Conservation (phyloP, 768 basidiomycete genomes). For the Termitomyces sp. region DNA sequence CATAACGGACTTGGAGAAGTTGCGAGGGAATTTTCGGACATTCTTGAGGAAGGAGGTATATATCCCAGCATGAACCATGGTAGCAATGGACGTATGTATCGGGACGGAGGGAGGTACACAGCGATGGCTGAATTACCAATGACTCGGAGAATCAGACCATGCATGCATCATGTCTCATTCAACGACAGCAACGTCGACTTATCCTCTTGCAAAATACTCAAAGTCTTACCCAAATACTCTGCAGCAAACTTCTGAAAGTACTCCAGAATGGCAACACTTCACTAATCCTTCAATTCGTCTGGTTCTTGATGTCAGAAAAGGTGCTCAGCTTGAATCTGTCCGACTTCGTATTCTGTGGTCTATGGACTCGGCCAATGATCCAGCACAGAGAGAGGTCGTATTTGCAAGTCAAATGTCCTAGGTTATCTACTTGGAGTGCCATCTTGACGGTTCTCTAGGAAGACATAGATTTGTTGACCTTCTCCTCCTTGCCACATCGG, state of each 20-base stretch:
- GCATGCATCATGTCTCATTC: slow-evolving; percentile 47
- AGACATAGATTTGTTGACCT: slow-evolving; percentile 70
- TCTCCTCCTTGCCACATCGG: slow-evolving; percentile 44
- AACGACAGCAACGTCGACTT: slow-evolving; percentile 57
- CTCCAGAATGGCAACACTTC: slow-evolving; percentile 75
- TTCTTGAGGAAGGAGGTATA: slow-evolving; percentile 14
- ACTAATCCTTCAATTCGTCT: slow-evolving; percentile 65
- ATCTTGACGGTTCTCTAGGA: slow-evolving; percentile 44
- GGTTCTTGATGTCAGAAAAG: slow-evolving; percentile 56
- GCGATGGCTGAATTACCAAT: slow-evolving; percentile 10
- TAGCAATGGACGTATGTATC: not conserved
- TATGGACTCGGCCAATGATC: slow-evolving; percentile 33
- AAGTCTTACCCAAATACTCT: slow-evolving; percentile 49
- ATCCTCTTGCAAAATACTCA: slow-evolving; percentile 62
- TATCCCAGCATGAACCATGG: slow-evolving; percentile 8
- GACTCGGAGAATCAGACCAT: too few relatives aligned
- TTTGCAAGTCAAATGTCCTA: slow-evolving; percentile 49
- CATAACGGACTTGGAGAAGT: slow-evolving; percentile 59
- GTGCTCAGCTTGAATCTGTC: slow-evolving; percentile 57
- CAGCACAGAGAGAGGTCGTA: slow-evolving; percentile 52
- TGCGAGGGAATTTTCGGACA: slow-evolving; percentile 36
- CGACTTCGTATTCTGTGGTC: slow-evolving; percentile 64
- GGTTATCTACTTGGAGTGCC: slow-evolving; percentile 1
- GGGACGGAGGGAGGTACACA: not conserved
- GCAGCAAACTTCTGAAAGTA: slow-evolving; percentile 19